A percentile compares a stretch with the other conserved stretches of the same genome.
These are phyloP conservation scores for Rosa lucieae DNA, from an alignment of 306 rosid species.

Conservation along the genomic window DNA sequence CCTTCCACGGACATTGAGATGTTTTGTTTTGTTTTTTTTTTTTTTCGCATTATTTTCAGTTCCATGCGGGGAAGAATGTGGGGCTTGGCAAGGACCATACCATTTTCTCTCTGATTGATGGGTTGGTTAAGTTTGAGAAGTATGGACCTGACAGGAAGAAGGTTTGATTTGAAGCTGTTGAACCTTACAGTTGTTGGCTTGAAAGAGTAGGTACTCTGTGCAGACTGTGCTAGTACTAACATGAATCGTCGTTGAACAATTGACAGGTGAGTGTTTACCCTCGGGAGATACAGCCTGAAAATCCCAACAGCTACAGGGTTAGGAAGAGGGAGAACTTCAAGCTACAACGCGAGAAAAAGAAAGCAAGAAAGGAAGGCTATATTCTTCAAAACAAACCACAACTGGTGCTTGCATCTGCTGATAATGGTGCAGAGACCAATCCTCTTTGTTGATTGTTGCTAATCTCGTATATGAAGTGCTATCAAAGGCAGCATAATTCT, in stretches of 20 bases:
- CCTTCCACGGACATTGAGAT: background rate
- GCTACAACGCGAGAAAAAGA: slow-evolving; percentile 73
- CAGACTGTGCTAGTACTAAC: slow-evolving; percentile 18
- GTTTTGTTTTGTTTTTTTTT: background rate
- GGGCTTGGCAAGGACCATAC: slow-evolving; percentile 94
- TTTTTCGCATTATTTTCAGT: slow-evolving; percentile 44
- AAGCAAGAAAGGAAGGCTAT: slow-evolving; percentile 56
- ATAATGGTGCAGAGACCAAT: slow-evolving; percentile 36
- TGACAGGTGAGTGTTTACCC: slow-evolving; percentile 91
- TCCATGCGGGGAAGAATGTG: slow-evolving; percentile 92
- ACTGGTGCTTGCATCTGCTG: slow-evolving; percentile 65
- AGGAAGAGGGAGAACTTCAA: slow-evolving; percentile 83
- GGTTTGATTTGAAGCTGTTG: slow-evolving; percentile 34
- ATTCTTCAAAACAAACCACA: slow-evolving; percentile 39
- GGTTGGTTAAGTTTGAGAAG: slow-evolving; percentile 90
- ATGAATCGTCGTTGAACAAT: background rate
- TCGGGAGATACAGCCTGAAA: slow-evolving; percentile 68
- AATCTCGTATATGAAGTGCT: background rate
- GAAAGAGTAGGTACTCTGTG: slow-evolving; percentile 5
- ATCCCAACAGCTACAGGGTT: slow-evolving; percentile 85
- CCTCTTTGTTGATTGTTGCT: slow-evolving; percentile 49
- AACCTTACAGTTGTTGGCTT: slow-evolving; percentile 1
- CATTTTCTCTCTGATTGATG: slow-evolving; percentile 90
- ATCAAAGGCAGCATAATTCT: background rate
- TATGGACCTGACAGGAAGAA: slow-evolving; percentile 91